phyloP scores from a whole-genome alignment of 331 rosid genomes.

The Erythrophleum ivorense region DNA sequence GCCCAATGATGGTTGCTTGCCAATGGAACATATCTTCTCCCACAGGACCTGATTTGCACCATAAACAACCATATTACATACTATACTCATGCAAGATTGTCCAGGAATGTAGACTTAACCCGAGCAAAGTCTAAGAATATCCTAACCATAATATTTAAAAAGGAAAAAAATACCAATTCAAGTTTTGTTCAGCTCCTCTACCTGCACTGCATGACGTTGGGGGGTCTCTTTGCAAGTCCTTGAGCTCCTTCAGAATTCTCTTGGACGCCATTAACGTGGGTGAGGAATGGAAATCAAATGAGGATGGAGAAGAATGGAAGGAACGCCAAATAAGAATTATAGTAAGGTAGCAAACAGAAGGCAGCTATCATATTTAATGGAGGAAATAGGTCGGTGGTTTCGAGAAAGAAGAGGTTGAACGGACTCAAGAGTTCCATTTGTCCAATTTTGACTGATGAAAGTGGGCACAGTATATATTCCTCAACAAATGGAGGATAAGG shows the following conservation, averaged over 20 bases:
- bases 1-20: slow-evolving; percentile 97
- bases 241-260: slow-evolving; percentile 88
- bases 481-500: slow-evolving; percentile 42
- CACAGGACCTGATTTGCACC: slow-evolving; percentile 69
- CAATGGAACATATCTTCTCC: slow-evolving; percentile 89
- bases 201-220: slow-evolving; percentile 99
- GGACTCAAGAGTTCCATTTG: slow-evolving; percentile 46
- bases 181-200: slow-evolving; percentile 34
- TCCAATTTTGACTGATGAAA: slow-evolving; percentile 49
- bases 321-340: slow-evolving; percentile 34
- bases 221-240: slow-evolving; percentile 94
- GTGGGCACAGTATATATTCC: slow-evolving; percentile 80
- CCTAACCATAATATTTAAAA: neutral
- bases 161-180: neutral
- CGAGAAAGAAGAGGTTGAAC: slow-evolving; percentile 33
- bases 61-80: slow-evolving; percentile 13
- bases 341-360: slow-evolving; percentile 32
- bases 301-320: slow-evolving; percentile 26
- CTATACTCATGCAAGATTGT: neutral
- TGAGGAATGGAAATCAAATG: slow-evolving; percentile 17
- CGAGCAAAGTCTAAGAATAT: neutral
- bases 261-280: slow-evolving; percentile 71
- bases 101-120: neutral
- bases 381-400: slow-evolving; percentile 33
- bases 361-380: slow-evolving; percentile 52